Percentiles rank a stretch among this genome's conserved stretches.
These are phyloP conservation scores for Mitragyna speciosa DNA, from an alignment of 257 asterid species.

Conservation along the genomic window DNA sequence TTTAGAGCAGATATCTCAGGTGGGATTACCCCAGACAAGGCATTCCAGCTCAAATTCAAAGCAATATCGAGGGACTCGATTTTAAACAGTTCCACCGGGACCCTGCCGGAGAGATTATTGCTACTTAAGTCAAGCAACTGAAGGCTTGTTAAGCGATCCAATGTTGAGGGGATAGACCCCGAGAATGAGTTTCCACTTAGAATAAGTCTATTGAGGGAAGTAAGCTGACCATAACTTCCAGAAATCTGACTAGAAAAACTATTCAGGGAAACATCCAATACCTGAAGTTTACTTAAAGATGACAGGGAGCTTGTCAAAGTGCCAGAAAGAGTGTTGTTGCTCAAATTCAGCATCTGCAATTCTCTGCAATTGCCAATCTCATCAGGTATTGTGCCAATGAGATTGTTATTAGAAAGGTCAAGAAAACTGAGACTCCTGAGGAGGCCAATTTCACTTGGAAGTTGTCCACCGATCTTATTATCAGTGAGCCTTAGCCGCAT, in stretches of 20 bases:
- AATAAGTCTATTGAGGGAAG: slow-evolving; percentile 52
- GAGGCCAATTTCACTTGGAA: slow-evolving; percentile 58
- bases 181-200: slow-evolving; percentile 53
- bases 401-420: slow-evolving; percentile 57
- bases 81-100: slow-evolving; percentile 55
- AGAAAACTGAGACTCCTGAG: slow-evolving; percentile 60
- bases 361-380: slow-evolving; percentile 63
- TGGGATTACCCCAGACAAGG: slow-evolving; percentile 61
- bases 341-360: slow-evolving; percentile 61
- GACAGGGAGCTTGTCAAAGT: slow-evolving; percentile 53
- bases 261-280: slow-evolving; percentile 61
- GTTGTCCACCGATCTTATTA: slow-evolving; percentile 57
- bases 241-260: slow-evolving; percentile 56
- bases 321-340: slow-evolving; percentile 58
- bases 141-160: slow-evolving; percentile 59
- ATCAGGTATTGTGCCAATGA: slow-evolving; percentile 58
- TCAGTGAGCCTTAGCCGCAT: slow-evolving; percentile 56
- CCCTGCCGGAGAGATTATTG: slow-evolving; percentile 50
- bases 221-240: slow-evolving; percentile 47
- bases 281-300: slow-evolving; percentile 50
- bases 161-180: slow-evolving; percentile 56
- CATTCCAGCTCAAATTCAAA: slow-evolving; percentile 70
- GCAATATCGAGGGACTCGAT: slow-evolving; percentile 69
- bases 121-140: slow-evolving; percentile 72
- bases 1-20: slow-evolving; percentile 52